phyloP scores from a whole-genome alignment of 164 flowering plant genomes.

The Echeveria elegans region DNA sequence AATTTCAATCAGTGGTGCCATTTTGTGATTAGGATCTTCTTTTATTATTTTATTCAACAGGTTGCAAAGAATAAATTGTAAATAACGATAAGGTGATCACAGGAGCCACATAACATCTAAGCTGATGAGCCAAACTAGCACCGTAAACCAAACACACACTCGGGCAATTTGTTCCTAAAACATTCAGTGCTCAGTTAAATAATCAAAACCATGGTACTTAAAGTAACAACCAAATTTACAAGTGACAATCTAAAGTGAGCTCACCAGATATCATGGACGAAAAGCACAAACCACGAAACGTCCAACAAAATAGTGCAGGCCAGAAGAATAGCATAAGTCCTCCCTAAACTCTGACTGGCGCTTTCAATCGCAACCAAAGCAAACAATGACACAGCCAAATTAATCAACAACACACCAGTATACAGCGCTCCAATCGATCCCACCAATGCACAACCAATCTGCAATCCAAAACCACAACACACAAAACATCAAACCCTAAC shows the following conservation, averaged over 20 bases:
- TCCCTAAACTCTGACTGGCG: background rate
- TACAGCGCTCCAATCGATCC: slow-evolving; percentile 3
- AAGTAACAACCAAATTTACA: no score
- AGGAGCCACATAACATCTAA: no score
- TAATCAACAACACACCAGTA: background rate
- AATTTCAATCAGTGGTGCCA: no score
- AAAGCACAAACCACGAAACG: background rate
- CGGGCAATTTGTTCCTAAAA: no score
- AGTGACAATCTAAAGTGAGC: background rate
- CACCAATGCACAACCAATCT: slow-evolving; percentile 10
- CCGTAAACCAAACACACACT: no score
- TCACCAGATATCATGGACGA: background rate
- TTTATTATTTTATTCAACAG: no score
- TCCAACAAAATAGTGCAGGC: background rate
- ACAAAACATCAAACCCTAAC: background rate
- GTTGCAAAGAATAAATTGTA: no score
- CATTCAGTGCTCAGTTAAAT: no score
- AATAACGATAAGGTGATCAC: no score
- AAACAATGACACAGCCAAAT: background rate
- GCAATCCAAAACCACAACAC: background rate
- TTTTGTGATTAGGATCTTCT: no score
- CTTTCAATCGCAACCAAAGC: background rate
- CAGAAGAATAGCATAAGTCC: background rate
- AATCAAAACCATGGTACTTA: no score
- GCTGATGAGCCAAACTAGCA: no score